phyloP scores from a whole-genome alignment of 768 basidiomycete species.

The Termitomyces sp. region DNA sequence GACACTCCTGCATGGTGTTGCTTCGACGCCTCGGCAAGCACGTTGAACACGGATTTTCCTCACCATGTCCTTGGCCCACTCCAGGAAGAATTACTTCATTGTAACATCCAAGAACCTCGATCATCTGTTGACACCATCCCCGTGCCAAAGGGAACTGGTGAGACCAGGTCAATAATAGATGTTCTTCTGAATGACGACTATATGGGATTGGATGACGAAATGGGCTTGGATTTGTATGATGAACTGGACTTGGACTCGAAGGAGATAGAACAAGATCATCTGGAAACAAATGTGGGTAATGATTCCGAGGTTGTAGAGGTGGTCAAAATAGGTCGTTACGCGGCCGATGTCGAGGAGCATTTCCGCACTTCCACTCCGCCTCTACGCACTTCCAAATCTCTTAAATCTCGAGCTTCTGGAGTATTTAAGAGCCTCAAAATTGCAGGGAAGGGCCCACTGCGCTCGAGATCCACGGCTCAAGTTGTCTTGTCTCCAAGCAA shows the following conservation, averaged over 20 bases:
- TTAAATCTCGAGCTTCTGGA: constrained; percentile 43
- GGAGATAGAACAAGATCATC: constrained; percentile 19
- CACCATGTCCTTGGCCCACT: constrained; percentile 12
- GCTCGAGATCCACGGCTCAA: constrained; percentile 33
- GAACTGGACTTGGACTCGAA: constrained; percentile 23
- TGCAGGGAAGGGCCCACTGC: constrained; percentile 29
- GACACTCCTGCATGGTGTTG: constrained; percentile 49
- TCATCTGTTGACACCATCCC: constrained; percentile 11
- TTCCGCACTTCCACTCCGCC: constrained; percentile 15
- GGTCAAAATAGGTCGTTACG: constrained; percentile 47
- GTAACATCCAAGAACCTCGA: constrained; percentile 3
- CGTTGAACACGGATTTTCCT: background rate
- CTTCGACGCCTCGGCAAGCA: constrained; percentile 36
- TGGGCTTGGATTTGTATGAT: constrained; percentile 21
- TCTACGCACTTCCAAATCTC: constrained; percentile 33
- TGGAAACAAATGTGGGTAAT: constrained; percentile 22
- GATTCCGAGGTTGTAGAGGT: constrained; percentile 61
- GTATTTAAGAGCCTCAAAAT: constrained; percentile 45
- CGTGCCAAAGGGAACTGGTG: constrained; percentile 21
- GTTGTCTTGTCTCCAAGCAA: constrained; percentile 14
- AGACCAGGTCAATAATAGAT: constrained; percentile 27
- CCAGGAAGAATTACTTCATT: constrained; percentile 16
- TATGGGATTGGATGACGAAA: constrained; percentile 21
- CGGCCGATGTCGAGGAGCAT: constrained; percentile 5
- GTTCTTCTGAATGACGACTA: constrained; percentile 23